phyloP scores from a whole-genome alignment of 139 green algal species.

The Micractinium sp. region DNA sequence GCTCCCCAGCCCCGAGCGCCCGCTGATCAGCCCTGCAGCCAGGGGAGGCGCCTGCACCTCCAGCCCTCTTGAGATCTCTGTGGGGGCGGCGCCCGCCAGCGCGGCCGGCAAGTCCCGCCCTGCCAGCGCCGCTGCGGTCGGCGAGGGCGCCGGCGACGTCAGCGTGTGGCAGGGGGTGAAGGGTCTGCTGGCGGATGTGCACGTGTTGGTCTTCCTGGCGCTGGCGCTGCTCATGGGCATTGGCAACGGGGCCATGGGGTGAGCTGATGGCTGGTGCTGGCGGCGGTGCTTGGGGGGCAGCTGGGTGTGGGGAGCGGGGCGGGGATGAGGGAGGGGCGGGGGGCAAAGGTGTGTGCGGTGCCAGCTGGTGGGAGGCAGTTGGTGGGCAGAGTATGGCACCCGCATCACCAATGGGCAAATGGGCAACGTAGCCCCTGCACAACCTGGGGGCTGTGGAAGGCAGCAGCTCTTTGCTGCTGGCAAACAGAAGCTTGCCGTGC shows the following conservation, averaged over 20 bases:
- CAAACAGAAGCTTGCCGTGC: no score
- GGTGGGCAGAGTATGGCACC: not conserved
- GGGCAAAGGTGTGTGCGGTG: not conserved
- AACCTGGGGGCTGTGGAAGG: no score
- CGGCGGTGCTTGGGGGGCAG: not conserved
- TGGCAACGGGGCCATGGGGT: conserved; percentile 31
- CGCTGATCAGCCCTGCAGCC: not conserved
- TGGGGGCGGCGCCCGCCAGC: not conserved
- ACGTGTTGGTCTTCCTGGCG: conserved; percentile 33
- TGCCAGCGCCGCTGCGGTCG: not conserved
- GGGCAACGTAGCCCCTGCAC: no score
- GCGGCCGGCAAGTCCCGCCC: not conserved
- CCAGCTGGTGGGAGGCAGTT: not conserved
- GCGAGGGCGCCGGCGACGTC: not conserved
- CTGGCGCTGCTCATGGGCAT: conserved; percentile 37
- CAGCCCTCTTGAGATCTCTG: not conserved
- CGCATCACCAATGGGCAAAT: no score
- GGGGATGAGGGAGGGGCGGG: not conserved
- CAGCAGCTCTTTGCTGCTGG: not conserved
- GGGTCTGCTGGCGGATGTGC: not conserved
- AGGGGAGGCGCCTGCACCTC: not conserved
- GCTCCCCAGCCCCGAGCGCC: not conserved
- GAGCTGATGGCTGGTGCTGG: not conserved
- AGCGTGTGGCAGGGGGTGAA: conserved; percentile 14
- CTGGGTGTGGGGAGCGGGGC: not conserved